Evolutionary conservation across 306 rosid species (phyloP), one percentile per base, ranked within the genome.

Genomic region (Senna siamea): DNA sequence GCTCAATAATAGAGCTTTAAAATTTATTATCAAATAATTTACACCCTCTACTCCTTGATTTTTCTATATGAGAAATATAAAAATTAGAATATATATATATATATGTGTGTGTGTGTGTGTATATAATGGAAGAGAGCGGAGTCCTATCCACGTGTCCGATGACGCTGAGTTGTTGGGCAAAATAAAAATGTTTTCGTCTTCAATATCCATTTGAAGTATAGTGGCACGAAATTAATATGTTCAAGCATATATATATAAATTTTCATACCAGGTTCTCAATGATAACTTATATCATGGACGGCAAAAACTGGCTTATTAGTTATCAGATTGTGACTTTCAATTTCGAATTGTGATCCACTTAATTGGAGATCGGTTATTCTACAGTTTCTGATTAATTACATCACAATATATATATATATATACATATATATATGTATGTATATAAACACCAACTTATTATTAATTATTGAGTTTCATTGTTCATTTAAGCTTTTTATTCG

Each of bases 271-370:
- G 18, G 20, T 61, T 37, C n/a, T 18, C 2, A 37, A 19, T 23
- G 52, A 63, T 19, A 63, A 63, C 19, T 6, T 63, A 11, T 38
- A 40, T 9, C 35, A 4, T 38, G 52, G 69, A 11, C 69, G 69
- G 69, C 52, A 63, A 18, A 62, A 63, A 40, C 69, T 14, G 34
- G 41, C 69, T 12, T 63, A 20, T 63, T 40, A 44, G 12, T 63
- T 41, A 63, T 63, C 69, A 63, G 52, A 20, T 63, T 63, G 52
- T 41, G 69, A 40, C 35, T 10, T 40, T 38, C n/a, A 38, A 26
- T 26, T 37, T 37, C 3, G 8, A 12, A 17, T 62, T 63, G 19
- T 20, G 51, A 20, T n/a, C n/a, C n/a, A n/a, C 51, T 0, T 18
- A 22, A 37, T 7, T 37, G 46, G 47, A 10, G 47, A 41, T 26